Evolutionary conservation across 2,329 filamentous ascomycete species (phyloP), one percentile per base, ranked within the genome.

Genomic region (Pyrenochaeta sp.): DNA sequence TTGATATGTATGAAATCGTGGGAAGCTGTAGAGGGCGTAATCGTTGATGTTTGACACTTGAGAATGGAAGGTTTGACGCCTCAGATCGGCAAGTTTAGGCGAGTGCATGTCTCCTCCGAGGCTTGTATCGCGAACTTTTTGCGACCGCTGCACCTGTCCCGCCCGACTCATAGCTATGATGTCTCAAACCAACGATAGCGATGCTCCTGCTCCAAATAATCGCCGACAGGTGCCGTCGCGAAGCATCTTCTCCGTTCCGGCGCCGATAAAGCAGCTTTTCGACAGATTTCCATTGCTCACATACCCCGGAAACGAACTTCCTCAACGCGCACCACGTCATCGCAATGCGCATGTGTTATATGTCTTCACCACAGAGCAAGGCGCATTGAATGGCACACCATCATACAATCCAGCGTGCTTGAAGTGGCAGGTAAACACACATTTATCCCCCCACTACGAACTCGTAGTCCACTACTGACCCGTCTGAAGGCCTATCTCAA

Each of bases 331-430:
- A 28, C 83, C 81, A 32, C 80, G 71, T 50, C 73, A 79, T 52
- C 78, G 76, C 65, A 73, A 79, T 60, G 79, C 79, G 69, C 84
- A 86, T 61, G 84, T 86, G 9, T 82, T 99, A 8, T 93, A 93
- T 76, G 83, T 97, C 55, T 98, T 97, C 78, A 85, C 87, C 59
- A 86, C 84, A 13, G 81, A 86, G 1, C 80, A 84, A n/a, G 90
- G 87, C 68, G 90, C 88, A 34, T 76, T 77, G 54, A 73, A 73
- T 39, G 88, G 88, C 4, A 79, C 82, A 30, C 91, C 93, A 27
- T 96, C 92, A 64, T 96, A 90, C 80, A 98, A 98, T 75, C 95
- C 95, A 10, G 88, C 89, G 57, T 99, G 95, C 81, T 83, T 98
- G 72, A 97, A 94, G 82, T 98, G 93, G 93, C 95, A 98, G 91